Evolutionary conservation across 1,139 yeast genomes (phyloP).

Genomic region (Lodderomyces jiufengensis): DNA sequence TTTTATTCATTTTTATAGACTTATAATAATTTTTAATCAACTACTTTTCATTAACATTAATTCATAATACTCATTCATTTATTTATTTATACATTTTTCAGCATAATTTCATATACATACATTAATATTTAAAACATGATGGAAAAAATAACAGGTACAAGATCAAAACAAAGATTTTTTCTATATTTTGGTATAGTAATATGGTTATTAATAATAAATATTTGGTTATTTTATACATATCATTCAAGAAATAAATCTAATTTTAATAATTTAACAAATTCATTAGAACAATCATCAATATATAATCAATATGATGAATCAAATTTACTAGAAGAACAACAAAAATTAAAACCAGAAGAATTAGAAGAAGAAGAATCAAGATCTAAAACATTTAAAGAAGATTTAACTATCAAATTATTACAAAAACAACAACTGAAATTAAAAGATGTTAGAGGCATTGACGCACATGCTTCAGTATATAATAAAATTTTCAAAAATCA

Average conservation of each 20-base stretch:
- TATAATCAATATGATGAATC: slow-evolving; percentile 11
- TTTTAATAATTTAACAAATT: slow-evolving; percentile 1
- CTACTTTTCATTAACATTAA: no score
- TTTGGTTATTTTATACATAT: slow-evolving; percentile 10
- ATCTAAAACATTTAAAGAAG: slow-evolving; percentile 5
- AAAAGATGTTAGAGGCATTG: slow-evolving; percentile 10
- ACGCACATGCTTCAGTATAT: slow-evolving; percentile 11
- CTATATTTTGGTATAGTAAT: slow-evolving; percentile 9
- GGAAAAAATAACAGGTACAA: slow-evolving; percentile 11
- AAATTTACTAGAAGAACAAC: not conserved
- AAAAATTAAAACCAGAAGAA: not conserved
- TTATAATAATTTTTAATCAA: no score
- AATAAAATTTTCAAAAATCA: slow-evolving; percentile 15
- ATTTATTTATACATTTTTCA: no score
- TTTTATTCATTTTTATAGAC: no score
- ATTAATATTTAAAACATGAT: slow-evolving; percentile 6
- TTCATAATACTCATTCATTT: no score
- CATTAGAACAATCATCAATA: slow-evolving; percentile 7
- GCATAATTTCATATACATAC: no score
- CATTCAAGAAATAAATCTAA: not conserved
- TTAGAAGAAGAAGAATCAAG: not conserved
- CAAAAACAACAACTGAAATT: slow-evolving; percentile 6
- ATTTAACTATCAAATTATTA: slow-evolving; percentile 11
- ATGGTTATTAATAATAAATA: slow-evolving; percentile 12
- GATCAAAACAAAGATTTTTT: slow-evolving; percentile 11